phyloP scores from a whole-genome alignment of 345 rosid genomes.

The Clausena lansium region DNA sequence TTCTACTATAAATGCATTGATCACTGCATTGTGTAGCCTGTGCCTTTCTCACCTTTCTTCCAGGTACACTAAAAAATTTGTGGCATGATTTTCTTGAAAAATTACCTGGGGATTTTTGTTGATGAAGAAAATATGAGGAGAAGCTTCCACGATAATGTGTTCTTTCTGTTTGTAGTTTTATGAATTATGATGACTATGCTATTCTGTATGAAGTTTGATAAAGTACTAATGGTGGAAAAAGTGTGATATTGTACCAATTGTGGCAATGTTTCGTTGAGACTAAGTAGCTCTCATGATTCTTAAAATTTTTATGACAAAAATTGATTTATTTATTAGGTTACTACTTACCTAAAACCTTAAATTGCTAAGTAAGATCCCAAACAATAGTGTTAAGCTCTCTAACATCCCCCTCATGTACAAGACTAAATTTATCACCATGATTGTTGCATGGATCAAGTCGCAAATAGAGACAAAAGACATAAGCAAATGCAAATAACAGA shows the following conservation, averaged over 20 bases:
- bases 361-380: neutral
- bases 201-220: neutral
- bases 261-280: neutral
- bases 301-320: neutral
- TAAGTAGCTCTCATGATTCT: neutral
- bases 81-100: neutral
- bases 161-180: neutral
- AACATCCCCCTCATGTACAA: neutral
- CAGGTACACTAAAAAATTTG: too few species aligned
- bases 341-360: neutral
- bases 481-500: neutral
- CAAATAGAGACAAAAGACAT: too few species aligned
- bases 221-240: neutral
- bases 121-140: neutral
- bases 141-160: neutral
- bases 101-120: neutral
- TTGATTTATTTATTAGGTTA: neutral
- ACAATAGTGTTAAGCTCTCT: neutral
- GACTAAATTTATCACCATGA: too few species aligned
- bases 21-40: conserved; percentile 80
- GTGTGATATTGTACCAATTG: neutral
- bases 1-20: conserved; percentile 83
- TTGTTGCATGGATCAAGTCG: neutral
- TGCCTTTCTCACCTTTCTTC: neutral
- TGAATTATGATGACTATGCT: neutral